Evolutionary conservation across 805 yeast species (phyloP).

Genomic region (Barnettozyma pratensis): DNA sequence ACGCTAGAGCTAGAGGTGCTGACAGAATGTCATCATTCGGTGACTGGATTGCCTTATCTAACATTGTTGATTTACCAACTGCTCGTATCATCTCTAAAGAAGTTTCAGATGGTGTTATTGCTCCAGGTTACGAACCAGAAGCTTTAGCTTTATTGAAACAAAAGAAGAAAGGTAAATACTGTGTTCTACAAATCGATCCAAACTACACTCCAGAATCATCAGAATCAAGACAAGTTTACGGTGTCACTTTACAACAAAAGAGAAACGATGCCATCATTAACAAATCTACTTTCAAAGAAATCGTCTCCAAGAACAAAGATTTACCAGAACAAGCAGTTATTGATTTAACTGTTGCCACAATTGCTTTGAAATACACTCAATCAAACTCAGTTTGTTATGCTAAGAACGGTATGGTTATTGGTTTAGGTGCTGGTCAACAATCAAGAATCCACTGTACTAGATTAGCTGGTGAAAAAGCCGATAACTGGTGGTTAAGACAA

Average conservation of each 20-base stretch:
- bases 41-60: constrained; percentile 95
- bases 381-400: constrained; percentile 98
- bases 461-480: constrained; percentile 98
- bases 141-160: constrained; percentile 83
- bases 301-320: constrained; percentile 80
- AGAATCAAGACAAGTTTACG: constrained; percentile 95
- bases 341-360: constrained; percentile 95
- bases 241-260: constrained; percentile 92
- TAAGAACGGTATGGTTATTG: constrained; percentile 98
- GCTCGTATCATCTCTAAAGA: constrained; percentile 96
- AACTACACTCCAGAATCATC: constrained; percentile 73
- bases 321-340: constrained; percentile 89
- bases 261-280: constrained; percentile 96
- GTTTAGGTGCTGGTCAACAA: constrained; percentile 99
- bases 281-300: constrained; percentile 84
- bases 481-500: constrained; percentile 99
- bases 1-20: constrained; percentile 99
- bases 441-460: constrained; percentile 99
- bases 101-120: constrained; percentile 98
- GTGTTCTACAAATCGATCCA: constrained; percentile 94
- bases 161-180: constrained; percentile 97
- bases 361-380: constrained; percentile 96
- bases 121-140: constrained; percentile 92
- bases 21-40: constrained; percentile 99
- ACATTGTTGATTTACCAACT: constrained; percentile 93